Evolutionary conservation across 768 basidiomycete species (phyloP), one percentile per base, ranked within the genome.

Genomic region (Termitomyces sp.): DNA sequence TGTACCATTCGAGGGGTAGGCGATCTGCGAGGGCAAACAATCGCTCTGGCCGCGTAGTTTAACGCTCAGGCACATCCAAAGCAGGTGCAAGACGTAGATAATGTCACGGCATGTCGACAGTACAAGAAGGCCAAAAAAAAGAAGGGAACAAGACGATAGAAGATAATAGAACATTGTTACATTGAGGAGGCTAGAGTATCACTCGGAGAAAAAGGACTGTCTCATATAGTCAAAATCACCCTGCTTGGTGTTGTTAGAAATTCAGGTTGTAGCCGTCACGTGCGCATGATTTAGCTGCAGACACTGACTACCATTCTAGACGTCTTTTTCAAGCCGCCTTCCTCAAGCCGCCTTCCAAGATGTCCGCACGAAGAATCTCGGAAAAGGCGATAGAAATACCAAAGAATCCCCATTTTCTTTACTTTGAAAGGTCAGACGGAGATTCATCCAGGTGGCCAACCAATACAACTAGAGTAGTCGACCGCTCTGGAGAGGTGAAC

Each of bases 401-500:
- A n/a, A 50, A 68, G 9, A 78, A 86, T 59, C 75, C 84, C 0
- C 63, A 71, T 0, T 87, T 70, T 66, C 62, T 89, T 15, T 82
- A 84, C 38, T 89, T 91, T 57, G 68, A 73, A 23, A 68, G 80
- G 38, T 78, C 82, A 0, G 90, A 93, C 55, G 90, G 87, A 15
- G 73, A 82, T 55, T 35, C 67, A 1, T 50, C 52, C 3, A 69
- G 69, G 17, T 86, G 85, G 81, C 89, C 90, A 1, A 68, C 65
- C 17, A 82, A 85, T 54, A 85, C 79, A 3, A 75, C 72, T 12
- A 72, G 74, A 54, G 60, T 73, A 7, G 75, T 87, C 21, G 85
- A 87, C 63, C 38, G 54, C 7, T 83, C 84, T 8, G 85, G 86
- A 14, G 73, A 82, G 53, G 85, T 93, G 31, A 92, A 92, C 64